Conservation (phyloP, 140 eudicot genomes). For the Bidens hawaiensis region DNA sequence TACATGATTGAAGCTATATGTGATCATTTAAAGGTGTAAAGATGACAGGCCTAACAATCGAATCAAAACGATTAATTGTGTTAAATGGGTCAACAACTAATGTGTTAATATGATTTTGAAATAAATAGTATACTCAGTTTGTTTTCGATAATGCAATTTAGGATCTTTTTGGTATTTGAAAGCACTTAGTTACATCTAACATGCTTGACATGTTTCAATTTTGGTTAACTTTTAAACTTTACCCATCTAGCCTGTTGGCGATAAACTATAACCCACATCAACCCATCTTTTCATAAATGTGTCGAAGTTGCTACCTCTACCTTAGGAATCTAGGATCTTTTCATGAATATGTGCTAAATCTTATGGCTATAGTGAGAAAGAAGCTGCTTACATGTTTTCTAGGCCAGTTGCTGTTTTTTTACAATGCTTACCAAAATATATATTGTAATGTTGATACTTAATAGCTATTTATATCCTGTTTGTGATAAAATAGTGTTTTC, state of each 20-base stretch:
- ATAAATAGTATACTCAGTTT: background rate
- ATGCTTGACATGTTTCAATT: background rate
- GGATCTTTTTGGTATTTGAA: background rate
- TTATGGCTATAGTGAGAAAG: slow-evolving; percentile 1
- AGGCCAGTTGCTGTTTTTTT: background rate
- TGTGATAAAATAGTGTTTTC: background rate
- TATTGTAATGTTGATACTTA: background rate
- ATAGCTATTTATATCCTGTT: background rate
- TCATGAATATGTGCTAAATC: slow-evolving; percentile 1
- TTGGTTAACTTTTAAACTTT: background rate
- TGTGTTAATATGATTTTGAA: too few relatives aligned
- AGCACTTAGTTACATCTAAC: background rate
- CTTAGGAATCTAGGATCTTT: slow-evolving; percentile 1
- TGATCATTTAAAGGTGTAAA: background rate
- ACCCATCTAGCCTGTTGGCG: background rate
- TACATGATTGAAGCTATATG: slow-evolving; percentile 7
- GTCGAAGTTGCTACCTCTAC: background rate
- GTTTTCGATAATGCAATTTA: background rate
- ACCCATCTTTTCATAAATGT: background rate
- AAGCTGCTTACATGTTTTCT: background rate
- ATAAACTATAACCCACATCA: background rate
- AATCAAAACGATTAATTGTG: background rate
- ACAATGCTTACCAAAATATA: background rate
- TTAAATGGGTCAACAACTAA: background rate
- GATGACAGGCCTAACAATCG: background rate